Base-by-base conservation (phyloP, 495 filamentous ascomycete species). In the Neurospora sp. region DNA sequence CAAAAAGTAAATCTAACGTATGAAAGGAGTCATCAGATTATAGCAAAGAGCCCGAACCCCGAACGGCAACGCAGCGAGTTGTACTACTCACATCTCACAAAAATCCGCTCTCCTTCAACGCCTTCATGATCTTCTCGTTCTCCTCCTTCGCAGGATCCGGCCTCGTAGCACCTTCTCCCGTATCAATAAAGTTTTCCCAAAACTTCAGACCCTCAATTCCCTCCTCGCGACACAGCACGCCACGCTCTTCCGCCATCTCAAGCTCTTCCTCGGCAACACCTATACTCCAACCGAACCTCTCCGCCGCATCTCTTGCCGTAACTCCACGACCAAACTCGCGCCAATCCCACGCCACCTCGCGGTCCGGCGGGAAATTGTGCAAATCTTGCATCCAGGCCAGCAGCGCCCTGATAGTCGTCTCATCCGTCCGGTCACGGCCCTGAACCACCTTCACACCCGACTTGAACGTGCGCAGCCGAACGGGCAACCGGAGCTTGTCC, bases 261-360 rank as follows among this genome's bases (percentile, higher is more conserved):
- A 99, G 82, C 80, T 98, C 96, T 78, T 98, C 96, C 70, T 89
- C 90, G 4, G 96, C 96, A 27, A 99, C 96, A n/a, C 96, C 96
- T 17, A 99, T 91, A 79, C 96, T 98, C 96, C 96, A 99, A 31
- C 94, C 93, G 82, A 99, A 99, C 69, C 87, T 86, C 81, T 97
- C 93, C 1, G 96, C 96, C 0, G 88, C 88, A 78, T 98, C 94
- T 76, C 95, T 91, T 8, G 94, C 94, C 5, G 94, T 98, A 35
- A 99, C 89, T 5, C 94, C 93, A 48, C 89, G 86, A 3, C 95
- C 96, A 78, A 92, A 96, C 31, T 83, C 72, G 22, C 81, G 84
- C 91, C 92, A 93, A 76, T 93, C 90, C 92, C 93, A 94, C 0
- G 86, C 70, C 45, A 90, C 85, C 17, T 91, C 85, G 69, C 86